Conservation (phyloP, 2,329 filamentous ascomycete genomes). For the Plectosphaerella cucumerina region DNA sequence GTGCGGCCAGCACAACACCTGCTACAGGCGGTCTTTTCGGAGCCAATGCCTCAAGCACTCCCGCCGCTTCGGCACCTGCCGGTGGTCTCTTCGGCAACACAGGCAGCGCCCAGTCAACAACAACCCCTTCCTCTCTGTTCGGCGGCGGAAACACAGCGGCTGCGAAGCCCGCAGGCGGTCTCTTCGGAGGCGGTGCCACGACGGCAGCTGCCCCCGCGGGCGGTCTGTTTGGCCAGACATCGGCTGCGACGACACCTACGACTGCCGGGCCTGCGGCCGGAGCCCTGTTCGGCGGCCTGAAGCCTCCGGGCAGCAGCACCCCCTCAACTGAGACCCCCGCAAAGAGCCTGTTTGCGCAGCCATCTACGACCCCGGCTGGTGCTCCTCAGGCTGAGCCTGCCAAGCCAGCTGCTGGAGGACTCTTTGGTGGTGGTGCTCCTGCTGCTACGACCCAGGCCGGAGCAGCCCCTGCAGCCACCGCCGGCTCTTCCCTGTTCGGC, state of each 20-base stretch:
- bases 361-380: conserved; percentile 52
- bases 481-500: conserved; percentile 22
- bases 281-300: conserved; percentile 10
- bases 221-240: conserved; percentile 21
- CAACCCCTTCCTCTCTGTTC: conserved; percentile 5
- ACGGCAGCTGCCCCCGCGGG: conserved; percentile 17
- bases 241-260: conserved; percentile 14
- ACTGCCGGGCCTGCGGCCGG: conserved; percentile 14
- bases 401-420: conserved; percentile 22
- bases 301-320: conserved; percentile 5
- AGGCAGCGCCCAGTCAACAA: background rate
- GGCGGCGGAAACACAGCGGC: conserved; percentile 12
- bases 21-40: conserved; percentile 8
- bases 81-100: conserved; percentile 9
- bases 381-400: conserved; percentile 39
- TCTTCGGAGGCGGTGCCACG: conserved; percentile 16
- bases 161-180: conserved; percentile 18
- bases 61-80: conserved; percentile 12
- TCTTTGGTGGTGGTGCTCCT: conserved; percentile 24
- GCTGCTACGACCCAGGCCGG: conserved; percentile 6
- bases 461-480: conserved; percentile 15
- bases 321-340: conserved; percentile 24
- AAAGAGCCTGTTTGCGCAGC: conserved; percentile 44
- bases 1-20: conserved; percentile 7
- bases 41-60: conserved; percentile 6